Evolutionary conservation across 108 stramenopile species (phyloP), one percentile per base, ranked within the genome.

Genomic region (Licmophora abbreviata): DNA sequence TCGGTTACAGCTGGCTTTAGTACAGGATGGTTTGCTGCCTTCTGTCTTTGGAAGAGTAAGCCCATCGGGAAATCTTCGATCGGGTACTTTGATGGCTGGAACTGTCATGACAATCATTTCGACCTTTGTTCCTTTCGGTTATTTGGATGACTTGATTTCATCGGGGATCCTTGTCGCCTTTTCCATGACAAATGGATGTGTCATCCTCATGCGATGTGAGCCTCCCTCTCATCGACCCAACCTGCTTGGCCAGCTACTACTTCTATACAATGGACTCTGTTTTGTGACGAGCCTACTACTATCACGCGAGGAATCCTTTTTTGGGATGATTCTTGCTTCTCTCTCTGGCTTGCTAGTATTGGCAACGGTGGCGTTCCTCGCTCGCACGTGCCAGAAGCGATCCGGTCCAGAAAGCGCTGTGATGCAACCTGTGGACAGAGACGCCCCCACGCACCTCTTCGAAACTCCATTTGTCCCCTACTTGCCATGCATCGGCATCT

Each of bases 1-100:
- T 7, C 73, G 95, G 12, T 58, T 96, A 35, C 82, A 76, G 54
- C 79, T 52, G 50, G 90, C 91, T 20, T 68, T 94, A 77, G 85
- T 89, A 21, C 64, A 66, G 25, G 95, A 96, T 64, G 92, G 93
- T 21, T 72, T 96, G 7, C 40, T 94, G 26, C 95, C 95, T 5
- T 18, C 28, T 22, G 57, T 90, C 11, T 92, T 96, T 68, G 66
- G 61, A 0, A 46, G 69, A 34, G 53, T 81, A 12, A 76, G 88
- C 56, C 43, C 33, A 11, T 52, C 73, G 9, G 93, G 88, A 18
- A 88, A 88, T 56, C 56, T 88, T 9, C 37, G 61, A 29, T 72
- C 58, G 49, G 87, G 77, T 11, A 81, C 79, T n/a, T 23, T 85
- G 8, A 54, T 93, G 48, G 60, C 82, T 15, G 92, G 94, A 7